Evolutionary conservation across 768 basidiomycete species (phyloP).

Genomic region (Galerina sulciceps): DNA sequence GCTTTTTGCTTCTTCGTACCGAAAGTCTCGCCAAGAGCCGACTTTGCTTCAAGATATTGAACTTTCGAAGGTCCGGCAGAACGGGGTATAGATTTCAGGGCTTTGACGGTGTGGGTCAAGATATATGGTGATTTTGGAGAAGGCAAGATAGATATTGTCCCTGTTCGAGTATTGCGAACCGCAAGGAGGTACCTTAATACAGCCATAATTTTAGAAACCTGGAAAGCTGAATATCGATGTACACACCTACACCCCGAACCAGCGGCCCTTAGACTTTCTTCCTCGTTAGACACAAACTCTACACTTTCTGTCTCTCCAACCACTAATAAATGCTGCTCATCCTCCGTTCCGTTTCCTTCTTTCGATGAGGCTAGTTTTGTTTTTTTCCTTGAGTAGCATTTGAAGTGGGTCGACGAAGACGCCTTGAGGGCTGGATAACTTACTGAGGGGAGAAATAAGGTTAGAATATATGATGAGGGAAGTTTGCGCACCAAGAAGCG

Average conservation of each 20-base stretch:
- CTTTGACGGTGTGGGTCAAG: slow-evolving; percentile 80
- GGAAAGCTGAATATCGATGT: neutral
- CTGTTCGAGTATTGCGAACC: slow-evolving; percentile 77
- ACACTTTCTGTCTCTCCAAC: slow-evolving; percentile 86
- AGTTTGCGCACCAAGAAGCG: slow-evolving; percentile 39
- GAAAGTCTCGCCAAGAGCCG: slow-evolving; percentile 87
- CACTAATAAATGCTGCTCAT: slow-evolving; percentile 49
- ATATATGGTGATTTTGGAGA: slow-evolving; percentile 69
- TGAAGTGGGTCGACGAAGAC: slow-evolving; percentile 61
- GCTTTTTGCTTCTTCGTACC: slow-evolving; percentile 94
- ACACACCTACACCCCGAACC: slow-evolving; percentile 73
- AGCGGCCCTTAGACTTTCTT: slow-evolving; percentile 51
- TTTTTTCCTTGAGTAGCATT: slow-evolving; percentile 57
- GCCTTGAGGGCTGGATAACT: slow-evolving; percentile 68
- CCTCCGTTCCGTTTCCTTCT: slow-evolving; percentile 30
- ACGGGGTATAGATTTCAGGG: slow-evolving; percentile 68
- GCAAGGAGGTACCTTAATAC: slow-evolving; percentile 81
- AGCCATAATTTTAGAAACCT: neutral
- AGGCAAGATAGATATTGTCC: slow-evolving; percentile 70
- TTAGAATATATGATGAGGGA: neutral
- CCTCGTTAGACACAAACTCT: slow-evolving; percentile 75
- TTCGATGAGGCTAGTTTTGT: slow-evolving; percentile 29
- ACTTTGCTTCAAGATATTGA: slow-evolving; percentile 67
- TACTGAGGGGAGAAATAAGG: slow-evolving; percentile 21
- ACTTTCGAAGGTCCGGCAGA: slow-evolving; percentile 51